A percentile compares a stretch with the other conserved stretches of the same genome.
These are phyloP conservation scores for Entomortierella chlamydospora DNA, from an alignment of 192 early-diverging fungal genomes.

Conservation along the genomic window DNA sequence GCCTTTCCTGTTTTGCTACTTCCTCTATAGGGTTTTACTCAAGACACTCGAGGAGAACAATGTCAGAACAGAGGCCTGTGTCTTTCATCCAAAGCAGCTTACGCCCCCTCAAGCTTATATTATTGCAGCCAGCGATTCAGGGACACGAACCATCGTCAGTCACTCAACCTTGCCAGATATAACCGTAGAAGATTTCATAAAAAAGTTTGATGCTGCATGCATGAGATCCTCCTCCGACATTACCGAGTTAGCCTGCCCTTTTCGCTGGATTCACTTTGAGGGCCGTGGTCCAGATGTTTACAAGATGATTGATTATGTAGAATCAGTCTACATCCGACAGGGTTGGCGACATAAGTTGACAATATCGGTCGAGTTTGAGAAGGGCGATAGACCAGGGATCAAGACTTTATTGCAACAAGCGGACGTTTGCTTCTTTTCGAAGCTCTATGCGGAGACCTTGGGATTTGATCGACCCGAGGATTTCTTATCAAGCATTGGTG, in stretches of 20 bases:
- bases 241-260: slow-evolving; percentile 32
- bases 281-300: slow-evolving; percentile 63
- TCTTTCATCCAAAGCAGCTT: slow-evolving; percentile 49
- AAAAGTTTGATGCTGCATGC: slow-evolving; percentile 53
- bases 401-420: slow-evolving; percentile 64
- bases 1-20: background rate
- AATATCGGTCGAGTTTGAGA: slow-evolving; percentile 78
- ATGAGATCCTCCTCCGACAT: slow-evolving; percentile 24
- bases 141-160: slow-evolving; percentile 73
- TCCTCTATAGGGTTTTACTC: slow-evolving; percentile 39
- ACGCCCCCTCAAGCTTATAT: slow-evolving; percentile 69
- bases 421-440: slow-evolving; percentile 75
- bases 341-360: slow-evolving; percentile 61
- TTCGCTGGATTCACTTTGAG: slow-evolving; percentile 77
- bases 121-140: slow-evolving; percentile 60
- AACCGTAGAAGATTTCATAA: slow-evolving; percentile 64
- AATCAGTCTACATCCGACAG: slow-evolving; percentile 47
- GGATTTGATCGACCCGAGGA: slow-evolving; percentile 64
- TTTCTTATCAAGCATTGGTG: slow-evolving; percentile 53
- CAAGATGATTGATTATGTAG: slow-evolving; percentile 67
- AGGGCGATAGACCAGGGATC: slow-evolving; percentile 69
- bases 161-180: slow-evolving; percentile 73
- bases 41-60: slow-evolving; percentile 49
- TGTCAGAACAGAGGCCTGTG: slow-evolving; percentile 60
- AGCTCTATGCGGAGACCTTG: slow-evolving; percentile 68